These are phyloP conservation scores for Paraleonurus japonicus DNA, from an alignment of 257 asterid species.

Conservation along the genomic window DNA sequence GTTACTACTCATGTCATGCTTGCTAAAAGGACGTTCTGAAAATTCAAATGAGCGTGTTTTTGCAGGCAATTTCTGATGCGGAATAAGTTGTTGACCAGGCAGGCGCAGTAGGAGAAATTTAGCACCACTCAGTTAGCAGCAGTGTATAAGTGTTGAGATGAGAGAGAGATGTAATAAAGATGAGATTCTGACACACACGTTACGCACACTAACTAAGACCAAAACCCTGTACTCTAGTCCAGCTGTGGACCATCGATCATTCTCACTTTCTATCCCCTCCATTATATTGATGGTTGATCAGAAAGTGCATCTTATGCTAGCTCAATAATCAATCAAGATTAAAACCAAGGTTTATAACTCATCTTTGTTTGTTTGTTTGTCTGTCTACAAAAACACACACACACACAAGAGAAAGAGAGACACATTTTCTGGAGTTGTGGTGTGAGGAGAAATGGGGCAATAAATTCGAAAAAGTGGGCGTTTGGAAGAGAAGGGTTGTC, in stretches of 20 bases:
- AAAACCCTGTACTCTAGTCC: not conserved
- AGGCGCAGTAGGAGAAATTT: too few relatives aligned
- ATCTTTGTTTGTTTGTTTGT: too few relatives aligned
- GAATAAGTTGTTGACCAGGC: not conserved
- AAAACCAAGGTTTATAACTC: not conserved
- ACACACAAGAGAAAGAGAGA: not conserved
- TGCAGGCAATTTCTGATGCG: not conserved
- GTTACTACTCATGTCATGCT: too few relatives aligned
- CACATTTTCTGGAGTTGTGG: not conserved
- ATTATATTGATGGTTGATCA: too few relatives aligned
- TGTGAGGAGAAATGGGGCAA: not conserved
- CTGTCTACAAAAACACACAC: too few relatives aligned
- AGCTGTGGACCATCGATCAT: constrained; percentile 20
- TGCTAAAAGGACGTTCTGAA: too few relatives aligned
- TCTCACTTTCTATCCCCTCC: constrained; percentile 10
- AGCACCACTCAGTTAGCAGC: not conserved
- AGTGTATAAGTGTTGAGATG: not conserved
- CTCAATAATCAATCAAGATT: not conserved
- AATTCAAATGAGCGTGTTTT: too few relatives aligned
- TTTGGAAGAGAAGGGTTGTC: constrained; percentile 45
- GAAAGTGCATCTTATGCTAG: not conserved
- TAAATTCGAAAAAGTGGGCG: constrained; percentile 11
- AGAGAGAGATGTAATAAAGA: not conserved
- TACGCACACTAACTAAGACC: constrained; percentile 14
- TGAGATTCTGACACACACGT: constrained; percentile 28